These are phyloP conservation scores for Lachnum nothofagi DNA, from an alignment of 2,329 filamentous ascomycete genomes.

Conservation along the genomic window DNA sequence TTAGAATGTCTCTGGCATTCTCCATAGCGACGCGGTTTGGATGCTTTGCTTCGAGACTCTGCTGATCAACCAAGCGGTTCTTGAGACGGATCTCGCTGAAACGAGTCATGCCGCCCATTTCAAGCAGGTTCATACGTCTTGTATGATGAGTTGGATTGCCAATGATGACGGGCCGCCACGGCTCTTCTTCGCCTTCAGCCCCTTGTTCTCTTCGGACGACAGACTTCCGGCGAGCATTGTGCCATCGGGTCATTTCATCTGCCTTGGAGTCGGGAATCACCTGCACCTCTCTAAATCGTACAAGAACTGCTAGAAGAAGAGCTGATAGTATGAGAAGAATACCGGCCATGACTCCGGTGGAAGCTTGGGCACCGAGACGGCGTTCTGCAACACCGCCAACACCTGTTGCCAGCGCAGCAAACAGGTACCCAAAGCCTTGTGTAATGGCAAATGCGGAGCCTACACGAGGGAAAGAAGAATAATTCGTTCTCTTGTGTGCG, in stretches of 20 bases:
- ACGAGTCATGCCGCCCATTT: slow-evolving; percentile 61
- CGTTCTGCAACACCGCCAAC: slow-evolving; percentile 64
- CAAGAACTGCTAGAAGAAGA: slow-evolving; percentile 55
- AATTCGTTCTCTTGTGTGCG: slow-evolving; percentile 55
- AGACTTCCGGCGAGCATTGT: slow-evolving; percentile 46
- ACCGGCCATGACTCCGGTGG: slow-evolving; percentile 63
- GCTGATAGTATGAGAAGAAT: slow-evolving; percentile 62
- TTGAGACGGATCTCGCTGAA: slow-evolving; percentile 67
- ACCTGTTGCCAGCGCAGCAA: slow-evolving; percentile 63
- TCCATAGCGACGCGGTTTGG: slow-evolving; percentile 28
- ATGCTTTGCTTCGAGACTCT: slow-evolving; percentile 29
- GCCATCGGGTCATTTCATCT: slow-evolving; percentile 50
- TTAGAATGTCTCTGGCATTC: slow-evolving; percentile 19
- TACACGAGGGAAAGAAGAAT: slow-evolving; percentile 70
- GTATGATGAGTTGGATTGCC: slow-evolving; percentile 66
- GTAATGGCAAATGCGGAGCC: slow-evolving; percentile 65
- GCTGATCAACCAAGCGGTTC: slow-evolving; percentile 51
- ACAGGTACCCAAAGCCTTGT: slow-evolving; percentile 64
- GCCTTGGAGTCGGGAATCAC: slow-evolving; percentile 61
- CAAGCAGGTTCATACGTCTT: slow-evolving; percentile 65
- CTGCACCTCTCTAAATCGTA: slow-evolving; percentile 60
- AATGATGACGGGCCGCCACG: slow-evolving; percentile 66
- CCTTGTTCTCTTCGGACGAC: slow-evolving; percentile 36
- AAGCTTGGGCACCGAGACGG: slow-evolving; percentile 59
- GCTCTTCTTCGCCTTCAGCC: slow-evolving; percentile 31